Base-by-base conservation (phyloP, 2,329 filamentous ascomycete genomes). In the Aureobasidium sp. region DNA sequence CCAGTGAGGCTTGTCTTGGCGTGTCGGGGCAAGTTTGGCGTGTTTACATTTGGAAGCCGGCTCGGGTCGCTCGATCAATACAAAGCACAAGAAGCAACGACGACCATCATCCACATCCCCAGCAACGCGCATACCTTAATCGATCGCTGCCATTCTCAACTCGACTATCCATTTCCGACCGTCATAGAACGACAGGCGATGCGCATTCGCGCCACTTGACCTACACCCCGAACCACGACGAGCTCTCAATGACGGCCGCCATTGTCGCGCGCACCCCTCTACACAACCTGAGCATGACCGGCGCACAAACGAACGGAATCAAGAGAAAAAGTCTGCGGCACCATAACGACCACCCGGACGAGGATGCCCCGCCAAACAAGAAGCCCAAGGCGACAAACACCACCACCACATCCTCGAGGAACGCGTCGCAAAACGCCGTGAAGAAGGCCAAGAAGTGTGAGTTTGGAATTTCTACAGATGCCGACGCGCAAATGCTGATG, bases 201-300 rank as follows among this genome's bases (percentile, higher is more conserved):
- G 57, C 57, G 57, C 44, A 25, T 22, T 42, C 27, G 57, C 57
- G 57, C 57, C 36, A 49, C 31, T 42, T 60, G 57, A 57, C 39
- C n/a, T 17, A 47, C 34, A n/a, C 17, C 15, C 31, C 20, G 6
- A 52, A 52, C 7, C 17, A 39, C 49, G 11, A 29, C 29, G 14
- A 45, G 25, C 29, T 29, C 29, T 61, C 61, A 64, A 66, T 66
- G 64, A 66, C 64, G 48, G 63, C 64, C 49, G 63, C 64, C 37
- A 60, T 74, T 63, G 65, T 75, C 57, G 70, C 72, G 66, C 73
- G 75, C 65, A 70, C 72, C 62, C 79, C 79, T 63, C 70, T 81
- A 64, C 74, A 78, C 73, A 68, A 72, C 36, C 74, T 81, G 66
- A 75, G 73, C 65, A 81, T 81, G 79, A 73, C 76, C 66, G 76